Conservation (phyloP, 345 rosid genomes). For the Bretschneidera sinensis region DNA sequence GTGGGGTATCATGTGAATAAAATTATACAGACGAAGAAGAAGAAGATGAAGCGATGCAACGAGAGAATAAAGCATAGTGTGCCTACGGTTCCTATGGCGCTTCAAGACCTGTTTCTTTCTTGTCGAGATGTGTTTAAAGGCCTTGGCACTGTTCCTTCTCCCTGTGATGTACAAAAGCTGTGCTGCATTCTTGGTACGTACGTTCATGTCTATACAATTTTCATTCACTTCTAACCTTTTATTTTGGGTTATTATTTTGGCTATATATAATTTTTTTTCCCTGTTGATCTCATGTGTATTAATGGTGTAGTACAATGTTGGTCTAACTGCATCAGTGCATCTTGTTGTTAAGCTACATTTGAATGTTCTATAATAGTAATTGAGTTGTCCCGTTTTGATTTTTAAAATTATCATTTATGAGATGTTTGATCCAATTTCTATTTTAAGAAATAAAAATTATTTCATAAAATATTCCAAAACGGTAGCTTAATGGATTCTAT, state of each 20-base stretch:
- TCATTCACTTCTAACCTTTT: neutral
- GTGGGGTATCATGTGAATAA: conserved; percentile 35
- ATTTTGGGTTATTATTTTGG: neutral
- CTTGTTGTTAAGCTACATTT: no score
- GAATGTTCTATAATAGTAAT: no score
- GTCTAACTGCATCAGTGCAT: no score
- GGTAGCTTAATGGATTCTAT: no score
- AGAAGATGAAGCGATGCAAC: conserved; percentile 3
- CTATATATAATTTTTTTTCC: neutral
- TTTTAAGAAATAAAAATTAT: no score
- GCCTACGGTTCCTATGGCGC: conserved; percentile 11
- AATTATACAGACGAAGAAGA: conserved; percentile 26
- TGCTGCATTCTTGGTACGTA: conserved; percentile 48
- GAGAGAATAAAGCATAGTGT: conserved; percentile 1
- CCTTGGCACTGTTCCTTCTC: conserved; percentile 46
- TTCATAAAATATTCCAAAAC: no score
- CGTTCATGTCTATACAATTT: neutral
- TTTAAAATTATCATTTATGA: no score
- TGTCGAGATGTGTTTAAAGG: conserved; percentile 52
- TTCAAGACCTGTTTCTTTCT: conserved; percentile 45
- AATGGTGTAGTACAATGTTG: neutral
- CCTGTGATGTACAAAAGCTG: conserved; percentile 36
- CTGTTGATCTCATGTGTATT: neutral
- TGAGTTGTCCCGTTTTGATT: no score
- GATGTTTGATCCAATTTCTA: no score